Evolutionary conservation across 1,139 yeast genomes (phyloP), one percentile per base, ranked within the genome.

Genomic region (Candida sojae): DNA sequence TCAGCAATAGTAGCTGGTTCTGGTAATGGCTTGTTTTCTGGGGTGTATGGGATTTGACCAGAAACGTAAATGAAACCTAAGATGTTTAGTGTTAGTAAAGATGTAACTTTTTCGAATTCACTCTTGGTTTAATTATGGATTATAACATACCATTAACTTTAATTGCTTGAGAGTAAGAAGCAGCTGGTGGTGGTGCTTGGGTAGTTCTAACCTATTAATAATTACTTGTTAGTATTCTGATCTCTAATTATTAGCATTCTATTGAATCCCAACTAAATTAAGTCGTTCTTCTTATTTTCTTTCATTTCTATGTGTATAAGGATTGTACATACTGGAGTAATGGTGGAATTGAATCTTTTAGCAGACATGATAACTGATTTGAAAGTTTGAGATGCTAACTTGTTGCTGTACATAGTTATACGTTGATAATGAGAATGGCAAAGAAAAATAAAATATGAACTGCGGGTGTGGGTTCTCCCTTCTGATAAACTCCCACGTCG

Each of bases 101-200:
- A 17, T 17, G 21, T 36, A 5, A 12, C 10, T 23, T 11, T n/a
- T 11, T 25, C 26, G 25, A 36, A 37, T 32, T 26, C 31, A 10
- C 33, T 13, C 23, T 25, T 21, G n/a, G 6, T 8, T n/a, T n/a
- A n/a, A n/a, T n/a, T 17, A 41, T 26, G 9, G 17, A 23, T 26
- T 13, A 23, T 54, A 60, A 75, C 82, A 46, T 71, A 76, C 87
- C 91, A 65, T 86, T 86, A 54, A 84, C 93, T 74, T 88, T 91
- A 69, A 91, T 81, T 44, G 97, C 97, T 68, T 91, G 97, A 39
- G 96, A 88, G 71, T 92, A 92, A 17, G 96, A 83, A 48, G 97
- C 97, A 44, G 96, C 97, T 55, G 97, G 96, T 52, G 96, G 90
- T 60, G 98, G 97, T 34, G 97, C 97, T 57, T 77, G 78, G 53